phyloP scores from a whole-genome alignment of 2,329 filamentous ascomycete genomes.

The Aureobasidium sp. region DNA sequence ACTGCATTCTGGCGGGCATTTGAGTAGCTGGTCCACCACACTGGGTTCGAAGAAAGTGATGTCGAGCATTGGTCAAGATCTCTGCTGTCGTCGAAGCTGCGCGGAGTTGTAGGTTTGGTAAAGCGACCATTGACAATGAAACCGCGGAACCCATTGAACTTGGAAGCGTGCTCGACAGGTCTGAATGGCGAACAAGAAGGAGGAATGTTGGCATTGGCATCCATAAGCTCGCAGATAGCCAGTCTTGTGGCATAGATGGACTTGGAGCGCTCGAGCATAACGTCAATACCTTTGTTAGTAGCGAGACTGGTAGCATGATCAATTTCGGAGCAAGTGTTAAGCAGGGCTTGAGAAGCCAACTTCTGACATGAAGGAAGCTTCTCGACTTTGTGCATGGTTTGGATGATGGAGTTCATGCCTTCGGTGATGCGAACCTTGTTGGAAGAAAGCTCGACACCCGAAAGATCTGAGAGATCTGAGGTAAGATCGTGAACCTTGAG shows the following conservation, averaged over 20 bases:
- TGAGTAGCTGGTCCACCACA: constrained; percentile 58
- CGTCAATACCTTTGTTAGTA: too few relatives aligned
- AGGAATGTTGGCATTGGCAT: constrained; percentile 41
- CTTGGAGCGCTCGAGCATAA: too few relatives aligned
- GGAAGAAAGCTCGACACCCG: not conserved
- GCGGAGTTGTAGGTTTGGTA: constrained; percentile 13
- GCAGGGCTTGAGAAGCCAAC: constrained; percentile 42
- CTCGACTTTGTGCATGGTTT: constrained; percentile 36
- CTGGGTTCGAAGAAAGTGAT: constrained; percentile 46
- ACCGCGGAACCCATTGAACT: constrained; percentile 19
- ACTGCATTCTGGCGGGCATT: constrained; percentile 54
- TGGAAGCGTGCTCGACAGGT: constrained; percentile 29
- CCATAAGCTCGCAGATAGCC: constrained; percentile 54
- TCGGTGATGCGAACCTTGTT: constrained; percentile 12
- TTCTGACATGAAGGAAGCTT: constrained; percentile 43
- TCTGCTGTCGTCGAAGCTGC: constrained; percentile 21
- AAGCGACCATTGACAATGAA: constrained; percentile 15
- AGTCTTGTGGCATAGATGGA: constrained; percentile 24
- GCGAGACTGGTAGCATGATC: constrained; percentile 17
- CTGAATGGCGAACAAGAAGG: constrained; percentile 42
- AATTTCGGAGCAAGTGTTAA: constrained; percentile 46
- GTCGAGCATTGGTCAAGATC: constrained; percentile 44
- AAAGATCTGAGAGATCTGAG: not conserved
- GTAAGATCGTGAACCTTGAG: constrained; percentile 2
- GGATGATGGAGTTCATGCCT: constrained; percentile 25